Base-by-base conservation (phyloP, 306 rosid genomes). In the Fragaria vesca region DNA sequence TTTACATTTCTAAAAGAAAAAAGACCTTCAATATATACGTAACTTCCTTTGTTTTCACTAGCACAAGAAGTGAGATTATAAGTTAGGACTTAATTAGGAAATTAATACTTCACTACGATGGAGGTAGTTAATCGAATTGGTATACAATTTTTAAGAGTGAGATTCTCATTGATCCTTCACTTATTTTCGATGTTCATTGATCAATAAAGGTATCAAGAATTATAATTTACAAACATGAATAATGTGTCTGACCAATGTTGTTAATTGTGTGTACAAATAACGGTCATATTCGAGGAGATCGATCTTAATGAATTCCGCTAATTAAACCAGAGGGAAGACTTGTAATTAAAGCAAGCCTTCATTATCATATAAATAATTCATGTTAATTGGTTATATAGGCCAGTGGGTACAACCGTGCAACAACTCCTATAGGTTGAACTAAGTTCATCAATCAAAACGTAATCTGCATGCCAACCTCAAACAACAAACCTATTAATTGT, bases 361-460 rank as follows among this genome's bases (percentile, higher is more conserved):
- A 12, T 30, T 62, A 62, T 62, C 17, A 6, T 11, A 62, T 11
- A 62, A 11, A 62, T 62, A 12, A 30, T 0, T 62, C 6, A 30
- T 62, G n/a, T 62, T 62, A 62, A 62, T 28, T 30, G 42, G 68
- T 13, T 62, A n/a, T 57, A 57, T 1, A 30, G 43, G 68, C 42
- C 9, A 62, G 68, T 13, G 68, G 68, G 68, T 62, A 17, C n/a
- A 62, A 30, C 68, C 68, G n/a, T 62, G 68, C 68, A 28, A 62
- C 68, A 62, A 62, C 68, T 62, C 18, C 20, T 62, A 28, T 62
- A 28, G 68, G 68, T 62, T 13, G 68, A 62, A 32, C 68, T 62
- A 62, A 62, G 68, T 30, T 62, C 68, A 62, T 62, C 68, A 15
- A 62, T 62, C 42, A 0, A 62, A 62, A 30, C 68, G 68, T 62